These are phyloP conservation scores for Ziziphus jujuba DNA, from an alignment of 306 rosid genomes.

Conservation along the genomic window DNA sequence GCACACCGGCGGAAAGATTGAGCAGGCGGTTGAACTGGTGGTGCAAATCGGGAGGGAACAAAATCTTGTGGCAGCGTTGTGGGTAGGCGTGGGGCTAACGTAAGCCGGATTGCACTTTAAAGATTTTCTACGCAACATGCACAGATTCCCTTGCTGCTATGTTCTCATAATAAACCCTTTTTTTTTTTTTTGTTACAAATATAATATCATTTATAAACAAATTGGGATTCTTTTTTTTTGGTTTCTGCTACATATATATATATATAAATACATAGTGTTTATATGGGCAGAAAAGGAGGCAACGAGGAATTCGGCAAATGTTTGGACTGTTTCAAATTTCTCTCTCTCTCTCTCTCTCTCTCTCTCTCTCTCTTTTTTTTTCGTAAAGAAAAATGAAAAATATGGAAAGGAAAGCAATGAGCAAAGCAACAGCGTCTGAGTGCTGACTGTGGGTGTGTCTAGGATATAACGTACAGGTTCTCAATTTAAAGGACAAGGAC, in stretches of 20 bases:
- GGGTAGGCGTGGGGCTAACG: constrained; percentile 37
- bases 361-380: too few species aligned
- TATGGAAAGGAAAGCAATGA: too few species aligned
- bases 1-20: constrained; percentile 17
- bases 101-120: constrained; percentile 61
- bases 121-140: constrained; percentile 66
- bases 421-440: background rate
- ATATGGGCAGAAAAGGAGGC: background rate
- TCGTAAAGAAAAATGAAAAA: too few species aligned
- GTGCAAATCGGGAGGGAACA: constrained; percentile 36
- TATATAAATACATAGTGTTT: too few species aligned
- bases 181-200: constrained; percentile 1
- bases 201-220: background rate
- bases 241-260: too few species aligned
- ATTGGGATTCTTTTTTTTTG: too few species aligned
- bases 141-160: constrained; percentile 26
- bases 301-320: constrained; percentile 10
- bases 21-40: constrained; percentile 17
- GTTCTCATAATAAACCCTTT: constrained; percentile 8
- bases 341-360: too few species aligned
- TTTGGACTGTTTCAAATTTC: background rate
- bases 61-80: constrained; percentile 51
- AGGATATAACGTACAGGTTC: constrained; percentile 50
- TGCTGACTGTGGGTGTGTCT: constrained; percentile 17
- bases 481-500: constrained; percentile 52